These are phyloP conservation scores for Aspergillus neoniger DNA, from an alignment of 2,329 filamentous ascomycete genomes.

Conservation along the genomic window DNA sequence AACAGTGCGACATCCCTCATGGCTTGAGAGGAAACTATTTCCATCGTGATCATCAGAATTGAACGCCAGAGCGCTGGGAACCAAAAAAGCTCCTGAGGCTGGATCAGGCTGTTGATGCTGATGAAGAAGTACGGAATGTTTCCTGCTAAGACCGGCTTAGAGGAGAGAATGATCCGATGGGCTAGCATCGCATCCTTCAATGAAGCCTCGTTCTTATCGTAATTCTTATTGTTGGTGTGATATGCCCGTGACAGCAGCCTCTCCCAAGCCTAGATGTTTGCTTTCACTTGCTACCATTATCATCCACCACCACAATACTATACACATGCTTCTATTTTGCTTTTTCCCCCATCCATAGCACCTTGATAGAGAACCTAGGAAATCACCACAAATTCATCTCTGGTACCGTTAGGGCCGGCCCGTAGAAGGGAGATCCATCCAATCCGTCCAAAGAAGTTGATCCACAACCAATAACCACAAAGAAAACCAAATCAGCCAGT, in stretches of 20 bases:
- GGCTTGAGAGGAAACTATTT: conserved; percentile 8
- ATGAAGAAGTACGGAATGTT: not conserved
- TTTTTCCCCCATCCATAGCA: not conserved
- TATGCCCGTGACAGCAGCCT: not conserved
- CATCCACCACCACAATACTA: not conserved
- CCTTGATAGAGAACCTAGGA: not conserved
- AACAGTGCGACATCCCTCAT: conserved; percentile 17
- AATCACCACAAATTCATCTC: conserved; percentile 8
- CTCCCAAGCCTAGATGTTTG: not conserved
- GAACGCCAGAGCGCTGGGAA: conserved; percentile 1
- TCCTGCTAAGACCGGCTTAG: not conserved
- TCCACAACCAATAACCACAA: not conserved
- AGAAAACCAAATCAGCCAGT: not conserved
- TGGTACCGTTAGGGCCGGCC: conserved; percentile 29
- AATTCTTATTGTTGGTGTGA: not conserved
- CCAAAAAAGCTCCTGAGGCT: not conserved
- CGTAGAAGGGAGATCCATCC: conserved; percentile 24
- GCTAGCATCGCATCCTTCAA: not conserved
- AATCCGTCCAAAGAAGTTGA: conserved; percentile 14
- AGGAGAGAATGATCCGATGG: conserved; percentile 2
- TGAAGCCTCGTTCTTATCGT: not conserved
- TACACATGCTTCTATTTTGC: not conserved
- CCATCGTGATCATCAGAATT: not conserved
- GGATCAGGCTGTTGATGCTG: not conserved
- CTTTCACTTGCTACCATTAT: not conserved